These are phyloP conservation scores for Phytophthora hybrid DNA, from an alignment of 352 stramenopile species.

Conservation along the genomic window DNA sequence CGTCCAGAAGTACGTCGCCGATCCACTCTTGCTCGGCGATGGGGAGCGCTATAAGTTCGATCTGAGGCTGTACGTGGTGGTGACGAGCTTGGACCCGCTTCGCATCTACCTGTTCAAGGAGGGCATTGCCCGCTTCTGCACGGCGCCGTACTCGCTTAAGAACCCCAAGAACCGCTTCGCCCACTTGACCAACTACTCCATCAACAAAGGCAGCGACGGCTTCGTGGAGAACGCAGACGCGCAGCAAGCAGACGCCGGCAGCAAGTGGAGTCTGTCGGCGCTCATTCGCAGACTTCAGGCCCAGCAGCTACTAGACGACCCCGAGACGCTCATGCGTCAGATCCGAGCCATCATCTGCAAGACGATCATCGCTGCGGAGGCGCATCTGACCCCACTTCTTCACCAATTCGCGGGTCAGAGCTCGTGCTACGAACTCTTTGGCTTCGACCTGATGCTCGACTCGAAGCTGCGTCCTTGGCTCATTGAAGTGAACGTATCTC, in stretches of 20 bases:
- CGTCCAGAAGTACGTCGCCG: conserved; percentile 82
- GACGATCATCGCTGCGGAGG: conserved; percentile 75
- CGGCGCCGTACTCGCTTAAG: conserved; percentile 70
- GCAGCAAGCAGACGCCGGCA: conserved; percentile 54
- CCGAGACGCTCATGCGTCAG: conserved; percentile 39
- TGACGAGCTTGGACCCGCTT: conserved; percentile 88
- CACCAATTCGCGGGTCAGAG: conserved; percentile 64
- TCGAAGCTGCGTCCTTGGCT: conserved; percentile 64
- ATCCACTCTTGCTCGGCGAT: conserved; percentile 82
- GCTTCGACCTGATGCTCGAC: conserved; percentile 83
- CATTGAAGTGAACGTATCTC: conserved; percentile 82
- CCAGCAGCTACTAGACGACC: conserved; percentile 43
- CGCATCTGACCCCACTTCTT: conserved; percentile 65
- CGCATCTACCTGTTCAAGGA: conserved; percentile 90
- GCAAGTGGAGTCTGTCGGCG: conserved; percentile 76
- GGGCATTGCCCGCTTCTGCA: conserved; percentile 87
- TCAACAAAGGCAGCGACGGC: conserved; percentile 70
- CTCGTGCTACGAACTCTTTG: conserved; percentile 79
- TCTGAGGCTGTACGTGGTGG: conserved; percentile 89
- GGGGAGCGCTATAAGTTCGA: conserved; percentile 85
- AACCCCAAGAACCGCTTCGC: conserved; percentile 75
- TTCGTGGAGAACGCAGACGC: conserved; percentile 72
- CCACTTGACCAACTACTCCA: conserved; percentile 82
- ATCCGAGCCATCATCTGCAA: conserved; percentile 74
- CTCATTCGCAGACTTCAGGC: conserved; percentile 54